Base-by-base conservation (phyloP, 352 stramenopile species). In the Pythium insidiosum region DNA sequence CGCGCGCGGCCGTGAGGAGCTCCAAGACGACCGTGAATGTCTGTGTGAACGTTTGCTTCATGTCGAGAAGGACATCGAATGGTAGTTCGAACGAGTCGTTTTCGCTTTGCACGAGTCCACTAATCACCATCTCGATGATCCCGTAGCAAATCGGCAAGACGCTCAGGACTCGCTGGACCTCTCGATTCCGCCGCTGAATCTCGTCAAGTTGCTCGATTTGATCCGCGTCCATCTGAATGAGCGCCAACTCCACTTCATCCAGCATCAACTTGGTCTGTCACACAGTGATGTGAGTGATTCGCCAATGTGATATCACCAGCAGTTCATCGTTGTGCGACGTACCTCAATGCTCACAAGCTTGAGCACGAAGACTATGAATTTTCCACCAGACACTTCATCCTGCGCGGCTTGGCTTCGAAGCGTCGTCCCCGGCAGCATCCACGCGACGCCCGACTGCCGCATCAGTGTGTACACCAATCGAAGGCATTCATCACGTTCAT, bases 181-280 rank as follows among this genome's bases (percentile, higher is more conserved):
- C 76, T 24, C 63, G 63, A 6, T 61, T 50, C 25, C 74, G 74
- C 0, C 72, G 73, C 24, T 66, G 39, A 0, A 47, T 34, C 39
- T 88, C 73, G 1, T 74, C 57, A 10, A 77, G 56, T 5, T 58
- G 43, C 22, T 79, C 61, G 9, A 85, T 50, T 7, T 68, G 57
- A 4, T 61, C 31, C 11, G 85, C 73, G n/a, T 87, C 74, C 45
- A 85, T 63, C 50, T 84, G 61, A 26, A 94, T 59, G 21, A 89
- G 45, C 0, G 67, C 68, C 1, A 83, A 50, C 47, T 91, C 78
- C 4, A 85, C 74, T 46, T 94, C 81, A 35, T 94, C 81, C 11
- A 94, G 44, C 68, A 91, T 84, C 21, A 94, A 57, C 36, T 94
- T 94, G 49, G 86, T 84, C 75, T 88, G 40, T n/a, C n/a, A n/a